Conservation (phyloP, 2,329 filamentous ascomycete genomes). For the Venturia oleaginea region DNA sequence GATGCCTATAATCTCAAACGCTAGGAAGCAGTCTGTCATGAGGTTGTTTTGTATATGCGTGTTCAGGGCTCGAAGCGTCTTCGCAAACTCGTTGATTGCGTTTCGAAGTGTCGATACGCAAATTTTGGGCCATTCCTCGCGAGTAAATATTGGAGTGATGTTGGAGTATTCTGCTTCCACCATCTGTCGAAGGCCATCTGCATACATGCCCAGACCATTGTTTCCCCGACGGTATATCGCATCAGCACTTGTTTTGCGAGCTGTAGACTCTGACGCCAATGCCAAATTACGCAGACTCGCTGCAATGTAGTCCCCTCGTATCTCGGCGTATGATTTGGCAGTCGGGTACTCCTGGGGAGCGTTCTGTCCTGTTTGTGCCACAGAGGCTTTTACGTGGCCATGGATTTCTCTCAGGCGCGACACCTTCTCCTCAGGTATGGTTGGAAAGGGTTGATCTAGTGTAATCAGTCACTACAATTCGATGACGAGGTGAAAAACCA, state of each 20-base stretch:
- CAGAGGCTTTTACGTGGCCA: constrained; percentile 58
- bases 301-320: constrained; percentile 79
- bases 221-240: constrained; percentile 73
- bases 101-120: constrained; percentile 71
- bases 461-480: constrained; percentile 12
- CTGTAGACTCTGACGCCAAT: constrained; percentile 72
- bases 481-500: neutral
- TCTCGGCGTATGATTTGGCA: constrained; percentile 75
- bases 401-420: constrained; percentile 73
- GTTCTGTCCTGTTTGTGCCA: constrained; percentile 38
- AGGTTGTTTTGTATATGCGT: constrained; percentile 79
- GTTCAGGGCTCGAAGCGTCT: constrained; percentile 82
- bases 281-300: constrained; percentile 77
- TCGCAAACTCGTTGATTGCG: constrained; percentile 70
- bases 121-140: constrained; percentile 74
- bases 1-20: constrained; percentile 91
- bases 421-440: constrained; percentile 65
- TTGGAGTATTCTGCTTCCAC: constrained; percentile 86
- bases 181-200: constrained; percentile 76
- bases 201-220: constrained; percentile 86
- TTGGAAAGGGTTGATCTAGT: constrained; percentile 63
- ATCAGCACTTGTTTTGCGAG: constrained; percentile 60
- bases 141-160: constrained; percentile 74
- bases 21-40: constrained; percentile 84
- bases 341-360: constrained; percentile 53